Evolutionary conservation across 2,329 filamentous ascomycete genomes (phyloP).

Genomic region (Aspergillus glaucus): DNA sequence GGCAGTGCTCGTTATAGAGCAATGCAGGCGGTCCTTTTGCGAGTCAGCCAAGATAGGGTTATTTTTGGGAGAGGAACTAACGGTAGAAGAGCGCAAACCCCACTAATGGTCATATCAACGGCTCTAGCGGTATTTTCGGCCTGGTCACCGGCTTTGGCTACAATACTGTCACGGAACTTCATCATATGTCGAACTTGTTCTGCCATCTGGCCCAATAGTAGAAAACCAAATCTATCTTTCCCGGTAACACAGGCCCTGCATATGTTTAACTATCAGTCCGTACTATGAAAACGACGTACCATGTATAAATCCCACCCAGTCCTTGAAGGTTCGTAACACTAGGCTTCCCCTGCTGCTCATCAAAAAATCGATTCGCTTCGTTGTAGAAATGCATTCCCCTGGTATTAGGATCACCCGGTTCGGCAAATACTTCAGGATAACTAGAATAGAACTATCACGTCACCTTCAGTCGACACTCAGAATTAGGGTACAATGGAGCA

Average conservation of each 20-base stretch:
- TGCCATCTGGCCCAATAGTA: constrained; percentile 19
- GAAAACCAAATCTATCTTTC: constrained; percentile 17
- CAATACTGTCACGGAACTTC: neutral
- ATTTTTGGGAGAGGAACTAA: neutral
- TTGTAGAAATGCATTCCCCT: constrained; percentile 21
- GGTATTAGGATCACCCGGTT: constrained; percentile 7
- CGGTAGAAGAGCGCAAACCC: constrained; percentile 7
- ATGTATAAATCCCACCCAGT: constrained; percentile 15
- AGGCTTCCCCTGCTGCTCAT: constrained; percentile 18
- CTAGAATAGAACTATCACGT: constrained; percentile 9
- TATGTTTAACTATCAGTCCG: neutral
- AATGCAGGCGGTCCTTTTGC: constrained; percentile 1
- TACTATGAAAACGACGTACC: constrained; percentile 5
- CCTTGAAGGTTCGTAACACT: constrained; percentile 16
- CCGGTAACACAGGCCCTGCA: constrained; percentile 15
- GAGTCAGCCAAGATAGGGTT: neutral
- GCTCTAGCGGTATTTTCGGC: constrained; percentile 3
- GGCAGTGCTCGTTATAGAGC: constrained; percentile 3
- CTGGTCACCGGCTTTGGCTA: neutral
- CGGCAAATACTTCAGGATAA: constrained; percentile 13
- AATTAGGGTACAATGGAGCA: neutral
- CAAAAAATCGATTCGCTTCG: constrained; percentile 18
- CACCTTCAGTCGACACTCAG: neutral
- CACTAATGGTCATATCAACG: constrained; percentile 4
- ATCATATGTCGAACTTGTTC: constrained; percentile 4